Evolutionary conservation across 306 rosid species (phyloP), one percentile per base, ranked within the genome.

Genomic region (Lotus japonicus): DNA sequence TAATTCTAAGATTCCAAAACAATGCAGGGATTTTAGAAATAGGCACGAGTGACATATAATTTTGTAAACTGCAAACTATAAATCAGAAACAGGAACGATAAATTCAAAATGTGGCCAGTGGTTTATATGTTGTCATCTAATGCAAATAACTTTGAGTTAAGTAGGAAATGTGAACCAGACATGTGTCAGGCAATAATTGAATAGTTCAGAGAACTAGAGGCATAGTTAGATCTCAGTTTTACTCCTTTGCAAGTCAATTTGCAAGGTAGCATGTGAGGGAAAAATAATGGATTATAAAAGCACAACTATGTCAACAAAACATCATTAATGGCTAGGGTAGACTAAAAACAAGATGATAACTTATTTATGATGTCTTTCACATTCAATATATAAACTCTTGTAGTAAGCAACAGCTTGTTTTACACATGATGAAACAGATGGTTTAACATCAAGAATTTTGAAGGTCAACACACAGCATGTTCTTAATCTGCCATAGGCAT

Each of bases 1-100:
- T 58, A 12, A 58, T 31, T 52, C 5, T 11, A 54, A 67, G 76
- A 54, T 70, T 76, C 75, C 35, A 42, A 68, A 42, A 19, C 58
- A 69, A 17, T 56, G 64, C 66, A 16, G 35, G 70, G 33, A 58
- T 42, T 71, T 51, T 51, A 51, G 23, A 52, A 52, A 44, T 45
- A 36, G 75, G 16, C 63, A 66, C 23, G 60, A 51, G 57, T 12
- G 63, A 68, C 68, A 64, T 6, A 4, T 9, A 16, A 7, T 57
- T 79, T 41, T 56, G 74, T 50, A 56, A 26, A 16, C 9, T 21
- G 63, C 52, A 19, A 33, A 74, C 45, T 18, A 6, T 39, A 41
- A 48, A 74, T 6, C 73, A 70, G 55, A 63, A 57, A 11, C 70
- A 74, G 54, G 70, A 64, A 64, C 74, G 61, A 74, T 60, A 75